Conservation (phyloP, 495 filamentous ascomycete genomes). For the Podospora anserina region DNA sequence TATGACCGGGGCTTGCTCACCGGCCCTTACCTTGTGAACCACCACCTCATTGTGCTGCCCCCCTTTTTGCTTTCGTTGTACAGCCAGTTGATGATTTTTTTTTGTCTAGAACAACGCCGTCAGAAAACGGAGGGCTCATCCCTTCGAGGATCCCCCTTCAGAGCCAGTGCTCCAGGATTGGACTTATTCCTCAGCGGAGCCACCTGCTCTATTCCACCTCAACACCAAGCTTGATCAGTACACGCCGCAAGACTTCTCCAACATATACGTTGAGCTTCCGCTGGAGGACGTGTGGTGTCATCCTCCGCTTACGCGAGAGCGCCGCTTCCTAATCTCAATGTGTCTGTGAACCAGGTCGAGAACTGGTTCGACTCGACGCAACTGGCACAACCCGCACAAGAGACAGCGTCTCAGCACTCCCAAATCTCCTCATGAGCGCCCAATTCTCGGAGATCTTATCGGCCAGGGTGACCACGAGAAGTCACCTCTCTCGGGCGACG, state of each 20-base stretch:
- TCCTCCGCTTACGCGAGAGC: background rate
- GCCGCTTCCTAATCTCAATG: background rate
- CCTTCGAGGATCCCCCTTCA: constrained; percentile 39
- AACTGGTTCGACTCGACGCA: background rate
- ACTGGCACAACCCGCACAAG: background rate
- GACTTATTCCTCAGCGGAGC: background rate
- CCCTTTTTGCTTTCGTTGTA: constrained; percentile 25
- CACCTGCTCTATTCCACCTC: background rate
- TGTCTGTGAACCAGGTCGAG: constrained; percentile 17
- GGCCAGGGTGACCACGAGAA: constrained; percentile 39
- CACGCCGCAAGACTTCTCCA: background rate
- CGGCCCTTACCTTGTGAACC: background rate
- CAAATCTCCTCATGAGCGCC: constrained; percentile 30
- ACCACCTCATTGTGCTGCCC: background rate
- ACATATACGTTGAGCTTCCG: background rate
- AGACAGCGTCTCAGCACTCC: constrained; percentile 35
- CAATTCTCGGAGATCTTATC: constrained; percentile 20
- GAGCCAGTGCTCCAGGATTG: constrained; percentile 40
- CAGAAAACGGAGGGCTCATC: constrained; percentile 48
- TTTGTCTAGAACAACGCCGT: constrained; percentile 48
- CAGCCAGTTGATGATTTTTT: constrained; percentile 47
- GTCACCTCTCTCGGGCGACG: constrained; percentile 16
- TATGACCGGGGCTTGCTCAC: background rate
- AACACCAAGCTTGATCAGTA: background rate
- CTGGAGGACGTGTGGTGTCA: background rate